These are phyloP conservation scores for Solanum piurae DNA, from an alignment of 257 asterid genomes.

Conservation along the genomic window DNA sequence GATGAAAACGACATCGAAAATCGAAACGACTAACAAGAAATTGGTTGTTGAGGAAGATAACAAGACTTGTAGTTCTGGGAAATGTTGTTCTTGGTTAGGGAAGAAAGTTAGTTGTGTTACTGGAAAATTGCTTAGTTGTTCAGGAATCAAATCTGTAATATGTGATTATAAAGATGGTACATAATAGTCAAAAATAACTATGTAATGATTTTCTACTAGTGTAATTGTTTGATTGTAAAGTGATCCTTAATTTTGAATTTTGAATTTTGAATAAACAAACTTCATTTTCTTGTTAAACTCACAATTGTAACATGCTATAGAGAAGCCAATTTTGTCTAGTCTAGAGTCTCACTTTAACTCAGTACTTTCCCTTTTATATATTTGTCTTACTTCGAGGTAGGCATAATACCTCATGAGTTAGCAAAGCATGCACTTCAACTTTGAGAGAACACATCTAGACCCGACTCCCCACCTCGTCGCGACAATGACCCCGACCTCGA, in stretches of 20 bases:
- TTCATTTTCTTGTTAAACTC: neutral
- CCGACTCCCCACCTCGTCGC: no score
- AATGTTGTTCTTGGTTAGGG: neutral
- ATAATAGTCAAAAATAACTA: neutral
- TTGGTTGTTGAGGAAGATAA: neutral
- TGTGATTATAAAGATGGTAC: neutral
- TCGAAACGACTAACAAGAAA: neutral
- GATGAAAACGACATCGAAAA: neutral
- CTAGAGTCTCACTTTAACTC: no score
- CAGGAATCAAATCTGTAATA: neutral
- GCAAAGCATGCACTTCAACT: no score
- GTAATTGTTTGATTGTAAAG: neutral
- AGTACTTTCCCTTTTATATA: no score
- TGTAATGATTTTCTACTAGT: neutral
- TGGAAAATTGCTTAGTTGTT: neutral
- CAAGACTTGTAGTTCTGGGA: neutral
- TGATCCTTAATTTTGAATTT: neutral
- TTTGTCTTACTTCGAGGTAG: no score
- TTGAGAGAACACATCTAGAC: no score
- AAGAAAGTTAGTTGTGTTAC: neutral
- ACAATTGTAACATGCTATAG: neutral
- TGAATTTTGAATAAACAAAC: neutral
- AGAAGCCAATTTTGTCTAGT: no score
- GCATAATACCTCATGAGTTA: no score
- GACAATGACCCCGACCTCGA: no score